These are phyloP conservation scores for Silene coronaria DNA, from an alignment of 179 eudicot genomes.

Conservation along the genomic window DNA sequence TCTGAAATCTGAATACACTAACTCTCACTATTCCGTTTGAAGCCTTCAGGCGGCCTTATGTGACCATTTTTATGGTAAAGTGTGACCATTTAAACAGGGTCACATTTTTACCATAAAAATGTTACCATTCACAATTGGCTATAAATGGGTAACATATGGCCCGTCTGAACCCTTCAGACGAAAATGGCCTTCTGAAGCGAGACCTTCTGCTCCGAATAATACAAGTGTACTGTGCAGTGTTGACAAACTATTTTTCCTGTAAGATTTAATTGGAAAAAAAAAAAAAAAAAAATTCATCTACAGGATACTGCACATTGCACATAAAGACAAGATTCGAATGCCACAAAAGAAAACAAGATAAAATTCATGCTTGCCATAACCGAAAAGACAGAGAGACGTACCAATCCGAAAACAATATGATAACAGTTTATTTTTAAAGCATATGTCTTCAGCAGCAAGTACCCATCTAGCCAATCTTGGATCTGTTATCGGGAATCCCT, in stretches of 20 bases:
- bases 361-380: slow-evolving; percentile 12
- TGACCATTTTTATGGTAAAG: too few relatives aligned
- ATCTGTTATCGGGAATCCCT: slow-evolving; percentile 69
- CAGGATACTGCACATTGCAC: background rate
- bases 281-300: background rate
- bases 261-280: background rate
- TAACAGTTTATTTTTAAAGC: slow-evolving; percentile 66
- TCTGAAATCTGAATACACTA: too few relatives aligned
- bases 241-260: background rate
- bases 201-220: background rate
- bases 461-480: slow-evolving; percentile 76
- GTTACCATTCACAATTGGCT: too few relatives aligned
- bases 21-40: too few relatives aligned
- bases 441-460: slow-evolving; percentile 88
- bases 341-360: background rate
- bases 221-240: background rate
- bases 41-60: too few relatives aligned
- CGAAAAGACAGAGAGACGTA: slow-evolving; percentile 18
- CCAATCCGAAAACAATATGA: slow-evolving; percentile 84
- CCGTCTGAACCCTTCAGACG: too few relatives aligned
- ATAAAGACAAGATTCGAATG: background rate
- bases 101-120: too few relatives aligned
- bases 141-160: too few relatives aligned
- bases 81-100: too few relatives aligned
- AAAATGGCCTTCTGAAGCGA: too few relatives aligned